phyloP scores from a whole-genome alignment of 176 grass and related monocot species.

The maize (Zea mays) region DNA sequence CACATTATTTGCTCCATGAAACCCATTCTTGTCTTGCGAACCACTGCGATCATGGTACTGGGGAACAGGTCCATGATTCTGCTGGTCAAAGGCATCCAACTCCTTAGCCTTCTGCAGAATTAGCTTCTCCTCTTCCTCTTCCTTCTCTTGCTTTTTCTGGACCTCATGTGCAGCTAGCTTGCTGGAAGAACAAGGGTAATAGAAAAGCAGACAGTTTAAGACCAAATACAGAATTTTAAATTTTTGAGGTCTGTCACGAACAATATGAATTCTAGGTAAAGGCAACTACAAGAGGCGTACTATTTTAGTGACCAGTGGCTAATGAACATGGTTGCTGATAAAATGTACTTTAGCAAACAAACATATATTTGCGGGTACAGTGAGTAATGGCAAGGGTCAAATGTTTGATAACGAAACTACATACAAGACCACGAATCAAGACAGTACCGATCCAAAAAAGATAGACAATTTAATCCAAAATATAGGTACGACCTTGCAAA shows the following conservation, averaged over 20 bases:
- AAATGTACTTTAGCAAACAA: not conserved
- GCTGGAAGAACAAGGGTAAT: constrained; percentile 41
- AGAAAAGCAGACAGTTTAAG: constrained; percentile 22
- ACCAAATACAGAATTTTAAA: not conserved
- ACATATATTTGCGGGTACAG: not conserved
- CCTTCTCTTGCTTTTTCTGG: too few species aligned
- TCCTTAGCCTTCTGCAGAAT: constrained; percentile 69
- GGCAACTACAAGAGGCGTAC: too few species aligned
- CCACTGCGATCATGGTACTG: constrained; percentile 55
- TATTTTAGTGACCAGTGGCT: too few species aligned
- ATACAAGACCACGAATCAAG: not conserved
- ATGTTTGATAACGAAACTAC: not conserved
- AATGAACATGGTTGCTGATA: not conserved
- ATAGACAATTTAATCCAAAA: not conserved
- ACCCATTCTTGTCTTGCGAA: constrained; percentile 64
- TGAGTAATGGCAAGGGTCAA: not conserved
- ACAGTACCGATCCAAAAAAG: not conserved
- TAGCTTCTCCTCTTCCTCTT: not conserved
- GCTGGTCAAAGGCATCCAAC: constrained; percentile 79
- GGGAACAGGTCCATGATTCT: constrained; percentile 83
- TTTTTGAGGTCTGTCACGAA: not conserved
- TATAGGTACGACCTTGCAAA: not conserved
- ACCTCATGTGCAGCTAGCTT: constrained; percentile 39
- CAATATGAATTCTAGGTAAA: too few species aligned
- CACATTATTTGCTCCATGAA: constrained; percentile 94